A percentile compares a stretch with the other conserved stretches of the same genome.
phyloP scores from a whole-genome alignment of 169 alveolate genomes.

The Blepharisma undulans region DNA sequence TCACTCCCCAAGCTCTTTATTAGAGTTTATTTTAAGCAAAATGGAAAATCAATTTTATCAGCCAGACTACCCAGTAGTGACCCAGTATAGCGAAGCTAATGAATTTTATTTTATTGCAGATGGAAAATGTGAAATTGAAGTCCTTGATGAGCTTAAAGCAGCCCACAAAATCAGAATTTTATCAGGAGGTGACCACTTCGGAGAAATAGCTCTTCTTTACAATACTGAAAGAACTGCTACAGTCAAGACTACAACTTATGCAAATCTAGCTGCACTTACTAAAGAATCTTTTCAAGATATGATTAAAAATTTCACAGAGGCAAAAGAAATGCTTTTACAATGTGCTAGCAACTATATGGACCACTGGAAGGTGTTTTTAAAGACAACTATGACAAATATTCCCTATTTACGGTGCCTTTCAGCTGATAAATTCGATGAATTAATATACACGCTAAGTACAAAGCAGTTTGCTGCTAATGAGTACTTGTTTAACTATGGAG shows the following conservation, averaged over 20 bases:
- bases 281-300: neutral
- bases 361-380: neutral
- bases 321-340: neutral
- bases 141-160: constrained; percentile 1
- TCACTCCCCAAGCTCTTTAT: neutral
- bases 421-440: neutral
- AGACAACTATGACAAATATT: neutral
- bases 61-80: constrained; percentile 24
- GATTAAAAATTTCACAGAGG: neutral
- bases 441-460: neutral
- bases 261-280: neutral
- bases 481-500: constrained; percentile 18
- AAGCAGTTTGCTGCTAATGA: neutral
- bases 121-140: constrained; percentile 22
- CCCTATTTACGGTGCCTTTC: neutral
- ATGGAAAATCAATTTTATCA: neutral
- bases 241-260: constrained; percentile 80
- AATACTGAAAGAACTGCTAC: constrained; percentile 96
- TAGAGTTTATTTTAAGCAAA: neutral
- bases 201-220: constrained; percentile 95
- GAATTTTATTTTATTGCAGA: constrained; percentile 4
- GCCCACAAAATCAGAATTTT: constrained; percentile 82
- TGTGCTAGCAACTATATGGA: neutral
- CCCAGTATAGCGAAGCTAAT: neutral
- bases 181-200: constrained; percentile 94